A percentile compares a stretch with the other conserved stretches of the same genome.
Conservation (phyloP, 495 filamentous ascomycete species). For the Hypoxylon perforatum region DNA sequence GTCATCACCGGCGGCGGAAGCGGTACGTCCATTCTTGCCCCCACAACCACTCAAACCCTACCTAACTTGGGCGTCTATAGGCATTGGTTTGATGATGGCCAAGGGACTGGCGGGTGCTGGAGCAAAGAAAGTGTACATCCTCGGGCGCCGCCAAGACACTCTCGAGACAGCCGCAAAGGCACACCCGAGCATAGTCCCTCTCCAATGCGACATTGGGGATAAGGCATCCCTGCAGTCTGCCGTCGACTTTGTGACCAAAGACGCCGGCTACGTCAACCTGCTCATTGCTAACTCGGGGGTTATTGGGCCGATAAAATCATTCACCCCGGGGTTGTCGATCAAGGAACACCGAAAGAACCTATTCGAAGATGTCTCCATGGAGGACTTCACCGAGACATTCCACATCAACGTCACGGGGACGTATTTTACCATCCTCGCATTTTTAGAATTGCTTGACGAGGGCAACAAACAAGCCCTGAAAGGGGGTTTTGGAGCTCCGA, state of each 20-base stretch:
- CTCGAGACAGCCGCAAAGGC: slow-evolving; percentile 57
- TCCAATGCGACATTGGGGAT: slow-evolving; percentile 67
- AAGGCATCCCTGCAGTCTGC: slow-evolving; percentile 64
- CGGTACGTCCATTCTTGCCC: slow-evolving; percentile 49
- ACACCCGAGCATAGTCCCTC: slow-evolving; percentile 56
- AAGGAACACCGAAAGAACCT: slow-evolving; percentile 57
- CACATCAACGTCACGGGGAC: slow-evolving; percentile 65
- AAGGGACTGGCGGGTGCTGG: slow-evolving; percentile 67
- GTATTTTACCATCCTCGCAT: slow-evolving; percentile 66
- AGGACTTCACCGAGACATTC: slow-evolving; percentile 61
- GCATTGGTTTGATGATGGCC: slow-evolving; percentile 69
- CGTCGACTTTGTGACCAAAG: slow-evolving; percentile 58
- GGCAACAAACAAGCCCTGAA: slow-evolving; percentile 63
- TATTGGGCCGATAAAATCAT: slow-evolving; percentile 51
- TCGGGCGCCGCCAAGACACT: slow-evolving; percentile 64
- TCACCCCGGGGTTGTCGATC: slow-evolving; percentile 52
- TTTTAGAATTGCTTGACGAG: slow-evolving; percentile 65
- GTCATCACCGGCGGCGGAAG: slow-evolving; percentile 71
- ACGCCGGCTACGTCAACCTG: slow-evolving; percentile 65
- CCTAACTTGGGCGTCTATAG: slow-evolving; percentile 46
- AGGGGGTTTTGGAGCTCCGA: slow-evolving; percentile 39
- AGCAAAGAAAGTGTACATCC: slow-evolving; percentile 72
- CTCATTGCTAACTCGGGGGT: slow-evolving; percentile 69
- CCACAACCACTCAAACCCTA: background rate
- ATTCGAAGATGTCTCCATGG: slow-evolving; percentile 56